A percentile compares a stretch with the other conserved stretches of the same genome.
Conservation (phyloP, 176 grass and related monocot genomes). For the Poa annua region DNA sequence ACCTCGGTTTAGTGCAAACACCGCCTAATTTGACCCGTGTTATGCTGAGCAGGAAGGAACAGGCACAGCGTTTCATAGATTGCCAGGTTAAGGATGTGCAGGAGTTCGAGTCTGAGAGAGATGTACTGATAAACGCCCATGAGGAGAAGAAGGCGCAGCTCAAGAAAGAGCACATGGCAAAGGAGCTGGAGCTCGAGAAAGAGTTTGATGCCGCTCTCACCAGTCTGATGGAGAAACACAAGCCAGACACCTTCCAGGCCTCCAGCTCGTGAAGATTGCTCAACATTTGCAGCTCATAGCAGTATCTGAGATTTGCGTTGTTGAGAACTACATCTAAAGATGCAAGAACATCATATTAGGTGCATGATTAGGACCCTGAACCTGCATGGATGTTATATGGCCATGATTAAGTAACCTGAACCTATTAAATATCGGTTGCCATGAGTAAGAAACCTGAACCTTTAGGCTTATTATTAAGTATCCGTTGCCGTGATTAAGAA, state of each 20-base stretch:
- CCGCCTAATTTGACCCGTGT: not conserved
- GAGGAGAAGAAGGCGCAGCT: conserved; percentile 63
- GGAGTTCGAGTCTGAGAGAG: conserved; percentile 68
- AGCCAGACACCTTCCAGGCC: conserved; percentile 64
- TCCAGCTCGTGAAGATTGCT: conserved; percentile 39
- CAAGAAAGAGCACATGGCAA: conserved; percentile 61
- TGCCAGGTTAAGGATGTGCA: conserved; percentile 72
- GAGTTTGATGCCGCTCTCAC: conserved; percentile 60
- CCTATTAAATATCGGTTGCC: not conserved
- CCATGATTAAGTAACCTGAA: not conserved
- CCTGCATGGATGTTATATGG: not conserved
- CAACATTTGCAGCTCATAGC: not conserved
- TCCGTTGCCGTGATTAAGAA: not conserved
- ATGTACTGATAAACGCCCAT: conserved; percentile 55
- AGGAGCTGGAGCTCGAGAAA: conserved; percentile 66
- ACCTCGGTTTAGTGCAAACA: not conserved
- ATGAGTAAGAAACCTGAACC: conserved; percentile 8
- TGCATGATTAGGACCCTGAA: conserved; percentile 10
- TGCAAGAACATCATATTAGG: not conserved
- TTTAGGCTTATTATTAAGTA: not conserved
- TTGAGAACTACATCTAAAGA: not conserved
- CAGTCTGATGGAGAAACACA: conserved; percentile 75
- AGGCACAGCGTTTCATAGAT: conserved; percentile 68
- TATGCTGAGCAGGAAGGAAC: conserved; percentile 61
- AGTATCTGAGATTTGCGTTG: conserved; percentile 1